phyloP scores from a whole-genome alignment of 192 early-diverging fungal species.

The Podila epicladia region DNA sequence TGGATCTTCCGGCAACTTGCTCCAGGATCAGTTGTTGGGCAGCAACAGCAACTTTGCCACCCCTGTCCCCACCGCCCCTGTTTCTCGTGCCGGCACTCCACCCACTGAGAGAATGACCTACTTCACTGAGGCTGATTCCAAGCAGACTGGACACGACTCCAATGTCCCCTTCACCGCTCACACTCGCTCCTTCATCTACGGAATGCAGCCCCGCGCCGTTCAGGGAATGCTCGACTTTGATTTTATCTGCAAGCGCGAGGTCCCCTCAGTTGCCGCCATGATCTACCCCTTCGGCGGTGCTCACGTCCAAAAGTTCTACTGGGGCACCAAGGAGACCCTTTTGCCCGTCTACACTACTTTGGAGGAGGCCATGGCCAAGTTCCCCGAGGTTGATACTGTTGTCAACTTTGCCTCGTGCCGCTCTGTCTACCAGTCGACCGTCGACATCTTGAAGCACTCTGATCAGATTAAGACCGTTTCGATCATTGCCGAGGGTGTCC shows the following conservation, averaged over 20 bases:
- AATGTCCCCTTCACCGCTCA: constrained; percentile 77
- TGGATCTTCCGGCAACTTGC: constrained; percentile 61
- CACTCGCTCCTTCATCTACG: constrained; percentile 95
- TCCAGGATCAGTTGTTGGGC: constrained; percentile 66
- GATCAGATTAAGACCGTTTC: constrained; percentile 92
- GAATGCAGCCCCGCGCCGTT: constrained; percentile 99
- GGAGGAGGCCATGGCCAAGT: constrained; percentile 82
- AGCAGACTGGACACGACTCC: constrained; percentile 12
- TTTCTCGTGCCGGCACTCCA: constrained; percentile 46
- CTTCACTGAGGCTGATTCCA: constrained; percentile 58
- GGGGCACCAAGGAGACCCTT: constrained; percentile 98
- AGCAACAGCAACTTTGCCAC: constrained; percentile 12
- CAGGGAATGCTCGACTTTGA: constrained; percentile 99
- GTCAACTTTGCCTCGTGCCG: constrained; percentile 99
- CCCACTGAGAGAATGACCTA: constrained; percentile 61
- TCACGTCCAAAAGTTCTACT: constrained; percentile 99
- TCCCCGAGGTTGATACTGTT: constrained; percentile 93
- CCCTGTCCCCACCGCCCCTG: constrained; percentile 20
- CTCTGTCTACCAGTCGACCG: constrained; percentile 91
- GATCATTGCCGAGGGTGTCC: constrained; percentile 99
- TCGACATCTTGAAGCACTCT: constrained; percentile 83
- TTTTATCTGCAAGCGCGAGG: constrained; percentile 94
- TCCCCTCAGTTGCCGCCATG: constrained; percentile 98
- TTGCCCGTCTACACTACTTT: constrained; percentile 92
- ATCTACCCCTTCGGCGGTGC: constrained; percentile 99